Conservation (phyloP, 176 grass and related monocot genomes). For the Rhynchospora breviuscula region DNA sequence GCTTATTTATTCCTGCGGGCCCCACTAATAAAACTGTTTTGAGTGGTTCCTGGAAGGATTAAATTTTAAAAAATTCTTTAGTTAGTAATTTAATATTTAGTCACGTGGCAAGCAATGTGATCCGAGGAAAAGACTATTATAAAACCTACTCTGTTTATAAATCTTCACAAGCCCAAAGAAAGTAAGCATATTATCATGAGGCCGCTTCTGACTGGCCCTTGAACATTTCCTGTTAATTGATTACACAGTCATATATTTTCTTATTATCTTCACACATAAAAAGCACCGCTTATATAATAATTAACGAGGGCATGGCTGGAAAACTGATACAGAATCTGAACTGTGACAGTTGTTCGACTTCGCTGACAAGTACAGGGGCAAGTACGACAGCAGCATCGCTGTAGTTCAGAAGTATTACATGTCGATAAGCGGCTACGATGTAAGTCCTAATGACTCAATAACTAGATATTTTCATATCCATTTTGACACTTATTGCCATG, state of each 20-base stretch:
- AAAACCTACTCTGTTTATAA: background rate
- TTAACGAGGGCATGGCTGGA: background rate
- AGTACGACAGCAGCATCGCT: constrained; percentile 73
- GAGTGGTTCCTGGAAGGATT: background rate
- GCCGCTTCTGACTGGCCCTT: background rate
- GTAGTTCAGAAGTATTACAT: constrained; percentile 48
- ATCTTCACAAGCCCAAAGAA: background rate
- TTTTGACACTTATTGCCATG: background rate
- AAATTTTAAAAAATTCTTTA: background rate
- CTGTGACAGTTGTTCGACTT: constrained; percentile 65
- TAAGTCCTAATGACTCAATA: constrained; percentile 3
- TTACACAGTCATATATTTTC: background rate
- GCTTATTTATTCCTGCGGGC: background rate
- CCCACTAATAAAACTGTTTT: background rate
- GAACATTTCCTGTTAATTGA: background rate
- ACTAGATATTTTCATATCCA: background rate
- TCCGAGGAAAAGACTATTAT: background rate
- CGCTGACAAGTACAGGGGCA: constrained; percentile 75
- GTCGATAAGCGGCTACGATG: constrained; percentile 68
- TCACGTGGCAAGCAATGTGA: background rate
- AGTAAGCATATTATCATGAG: background rate
- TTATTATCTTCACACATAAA: background rate
- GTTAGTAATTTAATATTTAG: background rate
- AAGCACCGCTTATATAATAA: background rate
- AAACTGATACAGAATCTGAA: background rate